Evolutionary conservation across 257 asterid species (phyloP).

Genomic region (Solanum infundibuliforme): DNA sequence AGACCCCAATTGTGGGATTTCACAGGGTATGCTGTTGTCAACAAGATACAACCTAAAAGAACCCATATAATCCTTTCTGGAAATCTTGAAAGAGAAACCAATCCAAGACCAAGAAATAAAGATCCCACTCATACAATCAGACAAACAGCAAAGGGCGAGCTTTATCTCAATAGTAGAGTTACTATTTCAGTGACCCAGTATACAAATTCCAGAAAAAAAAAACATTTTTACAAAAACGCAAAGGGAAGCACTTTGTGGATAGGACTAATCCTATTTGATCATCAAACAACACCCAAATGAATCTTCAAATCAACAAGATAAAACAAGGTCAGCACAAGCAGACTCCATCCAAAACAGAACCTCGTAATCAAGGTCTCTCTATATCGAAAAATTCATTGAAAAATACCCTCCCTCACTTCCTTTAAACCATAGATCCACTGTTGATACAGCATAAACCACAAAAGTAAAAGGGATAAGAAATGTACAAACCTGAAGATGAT

Average conservation of each 20-base stretch:
- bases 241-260: neutral
- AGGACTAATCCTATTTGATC: neutral
- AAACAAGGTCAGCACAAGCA: neutral
- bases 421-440: neutral
- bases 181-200: neutral
- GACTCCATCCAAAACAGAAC: neutral
- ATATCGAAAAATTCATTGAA: neutral
- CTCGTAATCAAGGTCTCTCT: neutral
- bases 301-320: neutral
- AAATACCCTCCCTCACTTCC: neutral
- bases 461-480: neutral
- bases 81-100: neutral
- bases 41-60: neutral
- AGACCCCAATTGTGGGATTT: neutral
- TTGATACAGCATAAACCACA: neutral
- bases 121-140: neutral
- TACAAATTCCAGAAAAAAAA: neutral
- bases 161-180: neutral
- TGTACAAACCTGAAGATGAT: neutral
- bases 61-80: neutral
- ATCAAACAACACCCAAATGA: neutral
- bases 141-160: neutral
- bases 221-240: neutral
- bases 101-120: neutral
- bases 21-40: neutral